Evolutionary conservation across 768 basidiomycete genomes (phyloP), one percentile per base, ranked within the genome.

Genomic region (Boletellus ananas): DNA sequence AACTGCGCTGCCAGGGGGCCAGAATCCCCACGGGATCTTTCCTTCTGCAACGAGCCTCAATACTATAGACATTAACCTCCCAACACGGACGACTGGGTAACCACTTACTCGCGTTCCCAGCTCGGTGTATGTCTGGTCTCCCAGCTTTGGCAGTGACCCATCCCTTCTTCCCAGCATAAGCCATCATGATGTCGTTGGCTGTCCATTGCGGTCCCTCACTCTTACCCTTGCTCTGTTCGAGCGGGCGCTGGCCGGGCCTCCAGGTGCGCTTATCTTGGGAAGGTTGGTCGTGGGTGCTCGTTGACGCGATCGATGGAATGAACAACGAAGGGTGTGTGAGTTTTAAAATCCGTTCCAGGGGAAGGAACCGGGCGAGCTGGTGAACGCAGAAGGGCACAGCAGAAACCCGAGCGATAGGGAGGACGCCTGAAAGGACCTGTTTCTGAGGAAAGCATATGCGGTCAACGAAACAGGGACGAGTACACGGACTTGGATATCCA

Each of bases 111-210:
- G 84, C 81, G 64, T 94, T 94, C 29, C 93, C 94, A 3, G 94
- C 90, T 36, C 94, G 80, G 61, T 91, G 85, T 20, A 88, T 72
- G 69, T 98, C 94, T 3, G 93, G 86, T 53, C 94, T 69, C 1
- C 92, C 94, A 6, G 90, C 90, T 67, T 93, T 89, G 10, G 94
- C 94, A 29, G 94, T 97, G 36, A 94, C 68, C 84, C 86, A 92
- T 17, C 89, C 86, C 64, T 87, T 90, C 50, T 76, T 72, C 43
- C 79, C 65, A 2, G 94, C 92, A 65, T 87, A 88, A 3, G 85
- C 83, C 5, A 78, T 81, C 52, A 96, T 76, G 43, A 97, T 76
- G 57, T 91, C 88, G 73, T 87, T 90, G 4, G 93, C 85, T 1
- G 91, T 93, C 94, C 94, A 96, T 23, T 54, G 44, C 3, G 54